These are phyloP conservation scores for Lentinus tigrinus DNA, from an alignment of 768 basidiomycete species.

Conservation along the genomic window DNA sequence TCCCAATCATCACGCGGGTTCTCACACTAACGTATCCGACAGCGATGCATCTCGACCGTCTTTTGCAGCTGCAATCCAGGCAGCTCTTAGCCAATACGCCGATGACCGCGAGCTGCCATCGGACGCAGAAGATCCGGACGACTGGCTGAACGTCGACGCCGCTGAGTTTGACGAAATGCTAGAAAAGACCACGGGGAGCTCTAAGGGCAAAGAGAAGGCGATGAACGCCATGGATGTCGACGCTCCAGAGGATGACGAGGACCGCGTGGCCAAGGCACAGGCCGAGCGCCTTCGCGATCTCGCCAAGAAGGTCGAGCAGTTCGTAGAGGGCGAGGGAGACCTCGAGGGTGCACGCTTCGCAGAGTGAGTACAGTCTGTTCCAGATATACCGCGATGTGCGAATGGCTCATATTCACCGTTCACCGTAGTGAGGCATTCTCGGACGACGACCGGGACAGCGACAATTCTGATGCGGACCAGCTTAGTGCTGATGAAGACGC, in stretches of 20 bases:
- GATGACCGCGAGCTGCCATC: constrained; percentile 24
- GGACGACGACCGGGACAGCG: constrained; percentile 58
- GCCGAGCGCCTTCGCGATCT: constrained; percentile 70
- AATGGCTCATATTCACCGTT: background rate
- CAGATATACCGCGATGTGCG: background rate
- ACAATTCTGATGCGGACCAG: constrained; percentile 18
- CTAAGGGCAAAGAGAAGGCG: constrained; percentile 13
- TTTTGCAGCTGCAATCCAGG: constrained; percentile 72
- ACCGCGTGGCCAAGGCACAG: constrained; percentile 59
- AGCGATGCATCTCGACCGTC: constrained; percentile 67
- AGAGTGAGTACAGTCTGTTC: constrained; percentile 58
- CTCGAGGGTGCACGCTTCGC: constrained; percentile 86
- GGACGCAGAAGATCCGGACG: constrained; percentile 68
- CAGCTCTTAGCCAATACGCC: constrained; percentile 50
- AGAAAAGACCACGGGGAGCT: constrained; percentile 36
- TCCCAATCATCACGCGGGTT: background rate
- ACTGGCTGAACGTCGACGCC: constrained; percentile 83
- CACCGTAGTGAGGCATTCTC: constrained; percentile 60
- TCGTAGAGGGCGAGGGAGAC: constrained; percentile 88
- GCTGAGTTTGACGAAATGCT: constrained; percentile 77
- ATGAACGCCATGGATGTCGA: constrained; percentile 52
- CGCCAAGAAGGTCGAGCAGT: constrained; percentile 84
- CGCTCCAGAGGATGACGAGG: constrained; percentile 39
- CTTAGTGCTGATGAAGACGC: constrained; percentile 29
- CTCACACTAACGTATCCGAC: background rate